Conservation (phyloP, 1,139 yeast species). For the Suhomyces choctaworum region DNA sequence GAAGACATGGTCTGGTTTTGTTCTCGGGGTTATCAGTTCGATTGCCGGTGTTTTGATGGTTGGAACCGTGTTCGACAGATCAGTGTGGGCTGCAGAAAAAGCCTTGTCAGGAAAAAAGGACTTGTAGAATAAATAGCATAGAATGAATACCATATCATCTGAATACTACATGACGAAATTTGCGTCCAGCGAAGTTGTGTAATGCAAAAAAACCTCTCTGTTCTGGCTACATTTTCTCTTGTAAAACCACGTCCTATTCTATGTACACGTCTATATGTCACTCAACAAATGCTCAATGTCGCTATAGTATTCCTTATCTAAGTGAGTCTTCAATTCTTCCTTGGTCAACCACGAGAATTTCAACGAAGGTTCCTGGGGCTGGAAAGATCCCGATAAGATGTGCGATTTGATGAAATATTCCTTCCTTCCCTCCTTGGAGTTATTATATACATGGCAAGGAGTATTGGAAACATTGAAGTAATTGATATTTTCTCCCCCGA, state of each 20-base stretch:
- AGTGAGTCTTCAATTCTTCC: constrained; percentile 66
- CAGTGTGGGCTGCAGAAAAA: constrained; percentile 87
- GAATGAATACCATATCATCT: background rate
- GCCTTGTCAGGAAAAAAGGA: constrained; percentile 74
- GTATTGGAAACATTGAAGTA: constrained; percentile 88
- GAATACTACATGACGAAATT: background rate
- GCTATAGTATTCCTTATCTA: constrained; percentile 56
- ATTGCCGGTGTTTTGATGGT: constrained; percentile 93
- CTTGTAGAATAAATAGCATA: constrained; percentile 19
- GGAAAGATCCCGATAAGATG: constrained; percentile 82
- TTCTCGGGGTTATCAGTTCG: constrained; percentile 82
- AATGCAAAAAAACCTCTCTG: no score
- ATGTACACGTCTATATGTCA: constrained; percentile 32
- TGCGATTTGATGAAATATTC: constrained; percentile 84
- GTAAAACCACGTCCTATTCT: constrained; percentile 1
- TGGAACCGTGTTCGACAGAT: constrained; percentile 83
- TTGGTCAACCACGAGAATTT: constrained; percentile 79
- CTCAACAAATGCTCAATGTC: constrained; percentile 54
- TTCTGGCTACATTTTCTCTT: background rate
- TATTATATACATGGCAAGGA: constrained; percentile 71
- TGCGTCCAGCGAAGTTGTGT: background rate
- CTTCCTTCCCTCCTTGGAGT: constrained; percentile 29
- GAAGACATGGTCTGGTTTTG: constrained; percentile 81
- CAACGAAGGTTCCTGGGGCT: constrained; percentile 41
- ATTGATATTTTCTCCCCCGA: constrained; percentile 78